Percentiles rank a stretch among this genome's conserved stretches.
phyloP scores from a whole-genome alignment of 192 early-diverging fungal genomes.

The Hyaloraphidium curvatum region DNA sequence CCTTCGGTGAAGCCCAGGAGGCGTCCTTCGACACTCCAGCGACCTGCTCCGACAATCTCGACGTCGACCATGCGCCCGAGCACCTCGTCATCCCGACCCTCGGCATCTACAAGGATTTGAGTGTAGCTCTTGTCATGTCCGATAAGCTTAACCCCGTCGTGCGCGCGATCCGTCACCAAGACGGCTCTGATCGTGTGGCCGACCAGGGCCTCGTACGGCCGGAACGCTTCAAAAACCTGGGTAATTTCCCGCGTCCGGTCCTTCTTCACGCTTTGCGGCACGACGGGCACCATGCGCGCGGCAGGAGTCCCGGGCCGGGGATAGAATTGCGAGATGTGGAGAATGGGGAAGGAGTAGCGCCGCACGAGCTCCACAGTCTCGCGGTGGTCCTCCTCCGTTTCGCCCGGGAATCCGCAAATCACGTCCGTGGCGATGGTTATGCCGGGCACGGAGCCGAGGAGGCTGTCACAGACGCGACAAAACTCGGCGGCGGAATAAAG shows the following conservation, averaged over 20 bases:
- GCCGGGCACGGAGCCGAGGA: background rate
- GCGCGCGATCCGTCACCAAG: slow-evolving; percentile 26
- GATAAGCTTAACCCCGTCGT: slow-evolving; percentile 25
- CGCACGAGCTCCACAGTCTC: slow-evolving; percentile 23
- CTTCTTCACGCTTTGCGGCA: slow-evolving; percentile 23
- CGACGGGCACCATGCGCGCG: slow-evolving; percentile 20
- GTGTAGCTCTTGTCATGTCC: slow-evolving; percentile 29
- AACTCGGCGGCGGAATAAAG: slow-evolving; percentile 29
- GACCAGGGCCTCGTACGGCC: slow-evolving; percentile 13
- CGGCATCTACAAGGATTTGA: slow-evolving; percentile 27
- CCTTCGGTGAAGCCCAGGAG: too few relatives aligned
- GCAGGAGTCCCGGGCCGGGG: slow-evolving; percentile 38
- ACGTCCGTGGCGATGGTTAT: background rate
- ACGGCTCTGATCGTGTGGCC: slow-evolving; percentile 8
- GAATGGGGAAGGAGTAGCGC: slow-evolving; percentile 22
- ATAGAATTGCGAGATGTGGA: slow-evolving; percentile 42
- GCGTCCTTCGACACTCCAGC: slow-evolving; percentile 20
- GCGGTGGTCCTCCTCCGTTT: slow-evolving; percentile 27
- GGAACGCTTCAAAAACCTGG: slow-evolving; percentile 21
- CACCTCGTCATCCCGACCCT: slow-evolving; percentile 6
- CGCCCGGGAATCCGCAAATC: slow-evolving; percentile 29
- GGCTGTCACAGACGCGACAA: slow-evolving; percentile 13
- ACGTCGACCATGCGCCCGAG: slow-evolving; percentile 19
- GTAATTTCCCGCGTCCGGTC: slow-evolving; percentile 21
- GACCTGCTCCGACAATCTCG: slow-evolving; percentile 16